Percentiles rank a stretch among this genome's conserved stretches.
Conservation (phyloP, 164 flowering plant genomes). For the Protea cynaroides region DNA sequence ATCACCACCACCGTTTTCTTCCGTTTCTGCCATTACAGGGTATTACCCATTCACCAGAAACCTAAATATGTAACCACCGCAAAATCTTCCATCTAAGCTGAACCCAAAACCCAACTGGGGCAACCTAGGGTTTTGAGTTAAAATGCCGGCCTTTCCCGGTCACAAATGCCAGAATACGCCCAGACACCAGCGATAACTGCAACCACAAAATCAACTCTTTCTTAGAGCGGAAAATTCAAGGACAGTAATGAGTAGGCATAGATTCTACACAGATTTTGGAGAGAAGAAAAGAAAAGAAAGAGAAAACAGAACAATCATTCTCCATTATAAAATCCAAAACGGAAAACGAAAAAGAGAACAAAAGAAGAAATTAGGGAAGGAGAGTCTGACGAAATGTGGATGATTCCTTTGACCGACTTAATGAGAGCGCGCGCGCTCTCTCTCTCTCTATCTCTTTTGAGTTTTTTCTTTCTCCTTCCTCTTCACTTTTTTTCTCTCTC, state of each 20-base stretch:
- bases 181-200: no score
- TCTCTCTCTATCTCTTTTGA: slow-evolving; percentile 1
- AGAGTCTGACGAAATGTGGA: slow-evolving; percentile 10
- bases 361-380: no score
- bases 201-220: no score
- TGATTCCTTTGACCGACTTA: slow-evolving; percentile 17
- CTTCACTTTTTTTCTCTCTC: neutral
- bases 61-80: neutral
- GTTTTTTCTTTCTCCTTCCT: neutral
- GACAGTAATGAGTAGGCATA: no score
- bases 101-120: no score
- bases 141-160: no score
- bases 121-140: no score
- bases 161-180: no score
- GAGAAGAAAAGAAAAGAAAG: neutral
- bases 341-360: no score
- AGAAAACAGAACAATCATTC: no score
- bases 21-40: slow-evolving; percentile 18
- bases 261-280: no score
- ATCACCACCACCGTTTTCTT: slow-evolving; percentile 13
- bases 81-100: slow-evolving; percentile 2
- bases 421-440: neutral
- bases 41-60: neutral
- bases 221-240: no score
- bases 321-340: slow-evolving; percentile 2